A percentile compares a stretch with the other conserved stretches of the same genome.
Conservation (phyloP, 192 early-diverging fungal species). For the Thamnidium elegans region DNA sequence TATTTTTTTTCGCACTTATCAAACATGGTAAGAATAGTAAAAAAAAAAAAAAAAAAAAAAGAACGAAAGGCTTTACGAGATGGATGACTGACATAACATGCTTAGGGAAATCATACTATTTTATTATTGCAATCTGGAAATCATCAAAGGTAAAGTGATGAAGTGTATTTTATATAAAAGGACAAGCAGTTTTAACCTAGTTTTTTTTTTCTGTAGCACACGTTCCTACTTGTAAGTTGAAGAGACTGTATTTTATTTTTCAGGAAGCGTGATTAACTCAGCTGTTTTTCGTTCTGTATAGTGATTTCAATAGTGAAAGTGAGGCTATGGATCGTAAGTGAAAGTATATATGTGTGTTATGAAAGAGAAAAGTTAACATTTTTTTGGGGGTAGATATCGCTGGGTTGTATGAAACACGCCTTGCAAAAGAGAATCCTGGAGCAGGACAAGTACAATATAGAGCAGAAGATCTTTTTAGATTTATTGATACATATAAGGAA, state of each 20-base stretch:
- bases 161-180: not conserved
- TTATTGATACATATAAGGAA: slow-evolving; percentile 31
- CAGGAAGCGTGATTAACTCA: not conserved
- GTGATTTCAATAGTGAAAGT: slow-evolving; percentile 21
- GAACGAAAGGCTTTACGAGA: not conserved
- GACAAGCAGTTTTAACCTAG: not conserved
- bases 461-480: slow-evolving; percentile 29
- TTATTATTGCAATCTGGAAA: slow-evolving; percentile 12
- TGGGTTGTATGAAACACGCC: slow-evolving; percentile 20
- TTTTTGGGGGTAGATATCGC: slow-evolving; percentile 18
- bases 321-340: slow-evolving; percentile 23
- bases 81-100: not conserved
- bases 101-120: slow-evolving; percentile 24
- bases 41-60: not conserved
- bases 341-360: not conserved
- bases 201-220: not conserved
- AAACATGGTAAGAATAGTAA: not conserved
- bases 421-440: slow-evolving; percentile 23
- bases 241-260: not conserved
- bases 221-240: slow-evolving; percentile 28
- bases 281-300: not conserved
- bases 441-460: slow-evolving; percentile 27
- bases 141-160: slow-evolving; percentile 7
- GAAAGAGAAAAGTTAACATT: not conserved
- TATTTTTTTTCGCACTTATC: not conserved